Evolutionary conservation across 192 early-diverging fungal genomes (phyloP).

Genomic region (Fimicolochytrium jonesii): DNA sequence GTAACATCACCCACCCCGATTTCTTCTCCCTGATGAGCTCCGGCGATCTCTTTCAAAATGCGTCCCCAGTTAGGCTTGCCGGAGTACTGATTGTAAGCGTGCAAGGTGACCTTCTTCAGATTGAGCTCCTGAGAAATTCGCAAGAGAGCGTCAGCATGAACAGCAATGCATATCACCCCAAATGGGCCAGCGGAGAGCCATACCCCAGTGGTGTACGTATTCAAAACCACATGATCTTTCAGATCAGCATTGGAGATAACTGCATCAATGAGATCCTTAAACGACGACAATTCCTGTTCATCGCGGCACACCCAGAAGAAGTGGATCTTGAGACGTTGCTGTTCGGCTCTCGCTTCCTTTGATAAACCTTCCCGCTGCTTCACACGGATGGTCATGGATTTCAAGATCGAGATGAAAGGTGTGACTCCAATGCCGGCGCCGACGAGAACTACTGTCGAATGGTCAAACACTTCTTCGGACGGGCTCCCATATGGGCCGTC

Average conservation of each 20-base stretch:
- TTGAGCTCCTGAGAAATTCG: constrained; percentile 46
- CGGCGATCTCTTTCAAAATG: constrained; percentile 36
- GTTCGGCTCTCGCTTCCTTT: constrained; percentile 22
- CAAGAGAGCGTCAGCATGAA: constrained; percentile 54
- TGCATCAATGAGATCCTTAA: constrained; percentile 59
- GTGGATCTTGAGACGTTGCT: constrained; percentile 55
- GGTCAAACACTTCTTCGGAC: constrained; percentile 70
- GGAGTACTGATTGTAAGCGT: constrained; percentile 30
- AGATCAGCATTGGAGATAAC: constrained; percentile 28
- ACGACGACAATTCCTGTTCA: constrained; percentile 70
- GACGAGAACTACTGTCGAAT: constrained; percentile 61
- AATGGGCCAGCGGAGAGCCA: constrained; percentile 25
- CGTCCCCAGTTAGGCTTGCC: constrained; percentile 35
- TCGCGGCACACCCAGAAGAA: constrained; percentile 80
- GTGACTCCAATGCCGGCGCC: constrained; percentile 83
- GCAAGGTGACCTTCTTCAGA: constrained; percentile 51
- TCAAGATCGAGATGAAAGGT: constrained; percentile 67
- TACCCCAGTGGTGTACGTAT: constrained; percentile 43
- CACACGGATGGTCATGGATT: constrained; percentile 69
- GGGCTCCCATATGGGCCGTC: constrained; percentile 79
- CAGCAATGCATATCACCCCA: background rate
- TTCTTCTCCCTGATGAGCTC: constrained; percentile 20
- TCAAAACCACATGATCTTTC: constrained; percentile 13
- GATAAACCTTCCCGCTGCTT: too few relatives aligned
- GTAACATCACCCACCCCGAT: too few relatives aligned